Percentiles rank a stretch among this genome's conserved stretches.
These are phyloP conservation scores for Henckelia pumila DNA, from an alignment of 257 asterid species.

Conservation along the genomic window DNA sequence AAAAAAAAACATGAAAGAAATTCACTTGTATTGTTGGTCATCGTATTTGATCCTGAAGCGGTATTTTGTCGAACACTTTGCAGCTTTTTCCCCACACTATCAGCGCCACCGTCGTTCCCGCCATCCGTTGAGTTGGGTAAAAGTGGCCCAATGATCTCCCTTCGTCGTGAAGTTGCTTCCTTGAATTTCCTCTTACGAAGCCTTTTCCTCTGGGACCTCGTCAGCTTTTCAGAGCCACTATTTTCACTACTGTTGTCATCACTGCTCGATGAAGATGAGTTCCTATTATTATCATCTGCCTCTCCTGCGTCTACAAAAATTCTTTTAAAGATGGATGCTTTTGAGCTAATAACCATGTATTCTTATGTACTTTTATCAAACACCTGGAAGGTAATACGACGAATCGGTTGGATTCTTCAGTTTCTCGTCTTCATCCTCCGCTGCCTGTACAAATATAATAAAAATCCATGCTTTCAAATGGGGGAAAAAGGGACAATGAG, in stretches of 20 bases:
- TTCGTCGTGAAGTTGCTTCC: conserved; percentile 42
- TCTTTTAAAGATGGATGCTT: too few species aligned
- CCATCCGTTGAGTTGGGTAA: conserved; percentile 30
- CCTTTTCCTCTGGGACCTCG: conserved; percentile 81
- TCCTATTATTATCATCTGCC: conserved; percentile 29
- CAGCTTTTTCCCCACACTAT: conserved; percentile 8
- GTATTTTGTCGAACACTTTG: conserved; percentile 57
- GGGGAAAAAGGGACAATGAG: background rate
- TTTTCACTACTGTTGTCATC: conserved; percentile 21
- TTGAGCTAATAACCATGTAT: background rate
- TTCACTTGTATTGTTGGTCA: conserved; percentile 22
- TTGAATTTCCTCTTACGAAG: conserved; percentile 67
- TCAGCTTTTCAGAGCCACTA: conserved; percentile 37
- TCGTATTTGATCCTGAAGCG: conserved; percentile 12
- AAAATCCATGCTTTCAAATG: background rate
- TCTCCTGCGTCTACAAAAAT: conserved; percentile 33
- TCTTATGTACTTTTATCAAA: conserved; percentile 17
- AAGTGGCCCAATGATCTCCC: conserved; percentile 62
- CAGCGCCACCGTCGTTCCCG: background rate
- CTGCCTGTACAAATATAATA: conserved; percentile 24
- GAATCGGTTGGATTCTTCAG: conserved; percentile 18
- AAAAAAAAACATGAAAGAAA: background rate
- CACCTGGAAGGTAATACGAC: conserved; percentile 44
- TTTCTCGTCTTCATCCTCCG: conserved; percentile 26
- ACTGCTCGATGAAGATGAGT: conserved; percentile 31